Conservation (phyloP, 2,329 filamentous ascomycete genomes). For the Coniella vitis region DNA sequence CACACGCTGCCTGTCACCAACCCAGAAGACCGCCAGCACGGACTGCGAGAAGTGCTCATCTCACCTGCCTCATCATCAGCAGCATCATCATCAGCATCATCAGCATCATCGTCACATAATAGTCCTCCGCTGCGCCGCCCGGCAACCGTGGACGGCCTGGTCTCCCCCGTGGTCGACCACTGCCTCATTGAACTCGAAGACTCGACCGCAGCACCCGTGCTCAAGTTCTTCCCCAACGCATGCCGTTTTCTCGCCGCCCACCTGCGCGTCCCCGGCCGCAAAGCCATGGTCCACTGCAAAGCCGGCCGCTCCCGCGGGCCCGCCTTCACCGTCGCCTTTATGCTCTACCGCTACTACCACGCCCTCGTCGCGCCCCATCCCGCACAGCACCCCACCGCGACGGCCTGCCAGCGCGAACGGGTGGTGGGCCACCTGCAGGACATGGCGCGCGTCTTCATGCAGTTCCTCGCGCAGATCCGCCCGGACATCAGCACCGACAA, state of each 20-base stretch:
- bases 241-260: background rate
- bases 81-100: background rate
- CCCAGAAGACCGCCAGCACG: background rate
- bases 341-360: background rate
- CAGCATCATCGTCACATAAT: background rate
- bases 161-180: conserved; percentile 1
- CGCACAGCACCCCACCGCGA: background rate
- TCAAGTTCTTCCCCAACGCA: conserved; percentile 1
- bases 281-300: conserved; percentile 1
- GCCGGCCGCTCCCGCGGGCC: background rate
- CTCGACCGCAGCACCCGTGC: background rate
- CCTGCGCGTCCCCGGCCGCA: background rate
- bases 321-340: background rate
- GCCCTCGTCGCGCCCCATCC: background rate
- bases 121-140: background rate
- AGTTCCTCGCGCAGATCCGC: background rate
- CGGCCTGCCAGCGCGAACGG: background rate
- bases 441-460: background rate
- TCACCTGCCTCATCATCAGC: background rate
- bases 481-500: background rate
- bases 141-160: background rate
- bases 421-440: background rate
- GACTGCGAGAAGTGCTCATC: background rate
- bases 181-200: background rate
- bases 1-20: background rate